These are phyloP conservation scores for Claviceps pazoutovae DNA, from an alignment of 2,329 filamentous ascomycete species.

Conservation along the genomic window DNA sequence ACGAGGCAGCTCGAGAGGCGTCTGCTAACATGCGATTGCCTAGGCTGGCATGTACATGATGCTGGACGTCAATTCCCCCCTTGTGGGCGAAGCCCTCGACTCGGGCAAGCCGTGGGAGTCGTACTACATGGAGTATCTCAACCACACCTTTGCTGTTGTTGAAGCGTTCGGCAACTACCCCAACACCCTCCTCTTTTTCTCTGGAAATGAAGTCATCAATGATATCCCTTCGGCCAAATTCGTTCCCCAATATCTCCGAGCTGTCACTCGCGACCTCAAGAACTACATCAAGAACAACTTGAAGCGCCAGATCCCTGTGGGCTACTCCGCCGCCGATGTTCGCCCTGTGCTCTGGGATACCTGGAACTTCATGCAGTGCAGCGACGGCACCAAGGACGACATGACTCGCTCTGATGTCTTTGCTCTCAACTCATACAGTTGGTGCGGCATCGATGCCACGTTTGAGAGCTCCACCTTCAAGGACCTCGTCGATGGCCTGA, in stretches of 20 bases:
- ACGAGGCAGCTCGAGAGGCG: background rate
- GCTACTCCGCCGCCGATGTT: conserved; percentile 72
- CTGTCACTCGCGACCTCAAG: conserved; percentile 67
- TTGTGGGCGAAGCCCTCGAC: conserved; percentile 42
- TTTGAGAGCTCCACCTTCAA: conserved; percentile 51
- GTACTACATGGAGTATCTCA: conserved; percentile 47
- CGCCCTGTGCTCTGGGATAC: conserved; percentile 58
- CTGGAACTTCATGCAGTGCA: conserved; percentile 64
- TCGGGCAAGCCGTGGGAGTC: conserved; percentile 41
- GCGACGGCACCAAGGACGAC: conserved; percentile 38
- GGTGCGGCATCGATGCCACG: conserved; percentile 48
- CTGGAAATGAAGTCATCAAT: conserved; percentile 68
- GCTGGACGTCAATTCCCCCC: conserved; percentile 54
- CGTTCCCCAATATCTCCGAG: conserved; percentile 58
- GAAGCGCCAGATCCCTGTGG: conserved; percentile 57
- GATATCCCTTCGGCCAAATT: conserved; percentile 42
- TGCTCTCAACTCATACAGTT: conserved; percentile 61
- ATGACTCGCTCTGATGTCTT: conserved; percentile 60
- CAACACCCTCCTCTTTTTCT: conserved; percentile 61
- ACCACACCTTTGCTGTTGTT: conserved; percentile 52
- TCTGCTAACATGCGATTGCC: background rate
- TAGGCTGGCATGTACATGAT: conserved; percentile 55
- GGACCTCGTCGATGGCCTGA: conserved; percentile 50
- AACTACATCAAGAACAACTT: conserved; percentile 63
- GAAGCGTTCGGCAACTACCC: conserved; percentile 54